Base-by-base conservation (phyloP, 2,329 filamentous ascomycete species). In the Talaromyces pinophilus region DNA sequence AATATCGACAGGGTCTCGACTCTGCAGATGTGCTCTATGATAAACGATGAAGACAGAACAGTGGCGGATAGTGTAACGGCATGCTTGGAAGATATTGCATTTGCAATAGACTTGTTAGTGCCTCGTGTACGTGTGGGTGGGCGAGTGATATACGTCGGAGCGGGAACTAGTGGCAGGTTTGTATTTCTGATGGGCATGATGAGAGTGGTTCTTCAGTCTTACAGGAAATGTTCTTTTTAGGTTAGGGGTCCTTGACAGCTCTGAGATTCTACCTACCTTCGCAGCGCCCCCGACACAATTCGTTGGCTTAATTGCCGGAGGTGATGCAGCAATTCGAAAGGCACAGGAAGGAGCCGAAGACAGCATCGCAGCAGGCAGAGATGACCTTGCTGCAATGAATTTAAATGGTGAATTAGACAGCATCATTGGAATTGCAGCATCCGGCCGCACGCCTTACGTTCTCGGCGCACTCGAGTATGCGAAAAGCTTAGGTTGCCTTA, bases 291-390 rank as follows among this genome's bases (percentile, higher is more conserved):
- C 73, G 13, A 72, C 68, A 5, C 80, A 81, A 63, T 82, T 82
- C 55, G 67, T 82, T 10, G 79, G 75, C 2, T 64, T 81, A 15
- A 81, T 82, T 50, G 80, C 80, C 0, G 79, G 80, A 1, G 80
- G 80, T 10, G 79, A 82, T 70, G 69, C 70, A 11, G 79, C 80
- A 1, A 76, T 82, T 60, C 75, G 79, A 11, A 69, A 74, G 40
- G 79, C 79, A 3, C 77, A 79, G 61, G 79, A 82, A 70, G 79
- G 78, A 1, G 80, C 80, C 10, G 80, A 82, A 65, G 80, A 82
- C 65, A 72, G 75, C 61, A 66, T 72, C 11, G 66, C 71, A 40
- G 72, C 72, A 10, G 79, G 74, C 3, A 70, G 72, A 25, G 66
- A 67, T 7, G 76, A 79, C 42, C 69, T 82, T 17, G 65, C 69